Evolutionary conservation across 1,139 yeast genomes (phyloP).

Genomic region (Magnusiomyces tetraspermus): DNA sequence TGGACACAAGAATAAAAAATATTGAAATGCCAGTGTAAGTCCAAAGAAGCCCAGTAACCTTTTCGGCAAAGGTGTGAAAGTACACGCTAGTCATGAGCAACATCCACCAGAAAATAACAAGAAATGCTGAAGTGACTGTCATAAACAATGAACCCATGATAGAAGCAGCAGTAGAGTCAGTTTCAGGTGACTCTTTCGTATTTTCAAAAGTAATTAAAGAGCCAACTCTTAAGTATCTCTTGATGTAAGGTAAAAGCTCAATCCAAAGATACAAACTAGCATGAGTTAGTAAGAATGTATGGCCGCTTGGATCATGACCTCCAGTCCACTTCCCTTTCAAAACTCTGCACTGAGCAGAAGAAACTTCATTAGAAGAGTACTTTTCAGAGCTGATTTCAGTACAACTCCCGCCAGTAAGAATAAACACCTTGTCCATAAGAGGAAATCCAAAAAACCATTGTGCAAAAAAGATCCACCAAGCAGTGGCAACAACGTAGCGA

Average conservation of each 20-base stretch:
- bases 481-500: constrained; percentile 45
- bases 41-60: constrained; percentile 54
- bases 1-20: constrained; percentile 33
- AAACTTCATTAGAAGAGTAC: constrained; percentile 3
- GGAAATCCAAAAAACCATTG: constrained; percentile 89
- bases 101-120: constrained; percentile 77
- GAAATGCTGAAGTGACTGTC: constrained; percentile 37
- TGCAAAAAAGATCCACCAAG: constrained; percentile 76
- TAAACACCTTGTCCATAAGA: constrained; percentile 76
- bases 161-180: constrained; percentile 12
- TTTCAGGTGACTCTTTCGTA: background rate
- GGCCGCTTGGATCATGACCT: constrained; percentile 96
- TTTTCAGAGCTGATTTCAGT: constrained; percentile 18
- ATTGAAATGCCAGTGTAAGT: constrained; percentile 43
- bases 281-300: constrained; percentile 69
- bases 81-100: constrained; percentile 71
- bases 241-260: constrained; percentile 43
- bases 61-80: constrained; percentile 75
- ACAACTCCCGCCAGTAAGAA: constrained; percentile 78
- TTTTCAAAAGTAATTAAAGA: background rate
- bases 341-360: constrained; percentile 39
- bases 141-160: constrained; percentile 22
- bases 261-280: constrained; percentile 61
- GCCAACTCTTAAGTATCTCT: constrained; percentile 5
- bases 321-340: constrained; percentile 73